phyloP scores from a whole-genome alignment of 768 basidiomycete genomes.

The Fomitopsis pulvina region DNA sequence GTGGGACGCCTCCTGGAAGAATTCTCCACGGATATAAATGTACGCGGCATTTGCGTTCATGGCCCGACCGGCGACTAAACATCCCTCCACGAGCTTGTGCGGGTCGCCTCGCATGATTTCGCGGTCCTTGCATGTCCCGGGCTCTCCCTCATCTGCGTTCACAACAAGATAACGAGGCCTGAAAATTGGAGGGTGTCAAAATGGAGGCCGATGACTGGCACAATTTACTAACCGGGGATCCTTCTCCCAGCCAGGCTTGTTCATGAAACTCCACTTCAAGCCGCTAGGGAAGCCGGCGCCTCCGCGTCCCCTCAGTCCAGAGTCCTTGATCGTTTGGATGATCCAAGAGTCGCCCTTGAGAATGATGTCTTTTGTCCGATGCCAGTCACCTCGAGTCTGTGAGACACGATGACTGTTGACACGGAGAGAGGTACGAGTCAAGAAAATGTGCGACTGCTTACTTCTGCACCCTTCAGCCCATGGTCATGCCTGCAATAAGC shows the following conservation, averaged over 20 bases:
- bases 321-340: conserved; percentile 93
- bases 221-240: conserved; percentile 61
- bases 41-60: conserved; percentile 99
- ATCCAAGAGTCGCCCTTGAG: conserved; percentile 96
- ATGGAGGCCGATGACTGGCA: neutral
- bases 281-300: conserved; percentile 97
- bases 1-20: conserved; percentile 91
- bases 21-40: conserved; percentile 99
- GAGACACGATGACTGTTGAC: neutral
- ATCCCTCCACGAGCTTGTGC: conserved; percentile 97
- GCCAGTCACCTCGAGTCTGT: conserved; percentile 95
- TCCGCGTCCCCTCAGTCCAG: conserved; percentile 90
- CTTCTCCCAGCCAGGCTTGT: conserved; percentile 98
- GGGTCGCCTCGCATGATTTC: conserved; percentile 98
- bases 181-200: neutral
- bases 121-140: conserved; percentile 98
- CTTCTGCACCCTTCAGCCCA: conserved; percentile 88
- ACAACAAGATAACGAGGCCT: conserved; percentile 96
- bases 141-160: conserved; percentile 98
- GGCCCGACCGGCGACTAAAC: conserved; percentile 89
- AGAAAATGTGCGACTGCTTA: conserved; percentile 26
- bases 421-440: neutral
- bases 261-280: conserved; percentile 98
- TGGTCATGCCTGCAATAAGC: conserved; percentile 85
- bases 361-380: conserved; percentile 93